phyloP scores from a whole-genome alignment of 2,329 filamentous ascomycete genomes.

The Paecilomyces niveus region DNA sequence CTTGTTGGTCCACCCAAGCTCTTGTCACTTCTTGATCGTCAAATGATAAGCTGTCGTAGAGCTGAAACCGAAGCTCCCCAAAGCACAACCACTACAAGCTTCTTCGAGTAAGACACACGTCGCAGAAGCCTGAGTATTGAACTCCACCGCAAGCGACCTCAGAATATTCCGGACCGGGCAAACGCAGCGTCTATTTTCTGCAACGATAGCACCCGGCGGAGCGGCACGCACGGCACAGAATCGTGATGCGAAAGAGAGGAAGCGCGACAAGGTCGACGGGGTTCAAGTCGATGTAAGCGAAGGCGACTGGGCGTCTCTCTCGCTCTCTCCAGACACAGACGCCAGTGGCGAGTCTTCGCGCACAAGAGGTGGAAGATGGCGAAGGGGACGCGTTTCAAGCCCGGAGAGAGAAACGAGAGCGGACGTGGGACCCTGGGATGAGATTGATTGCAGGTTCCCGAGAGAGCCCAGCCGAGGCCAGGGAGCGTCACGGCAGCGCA shows the following conservation, averaged over 20 bases:
- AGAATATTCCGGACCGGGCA: constrained; percentile 38
- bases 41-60: background rate
- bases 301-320: background rate
- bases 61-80: background rate
- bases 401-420: background rate
- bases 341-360: background rate
- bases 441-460: background rate
- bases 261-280: background rate
- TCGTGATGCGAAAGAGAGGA: background rate
- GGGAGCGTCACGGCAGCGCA: background rate
- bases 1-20: background rate
- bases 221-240: background rate
- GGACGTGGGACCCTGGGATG: background rate
- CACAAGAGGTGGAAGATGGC: background rate
- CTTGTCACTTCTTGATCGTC: background rate
- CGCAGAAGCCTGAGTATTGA: background rate
- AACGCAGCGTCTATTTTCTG: background rate
- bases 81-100: background rate
- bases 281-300: background rate
- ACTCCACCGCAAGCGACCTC: background rate
- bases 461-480: background rate
- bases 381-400: background rate
- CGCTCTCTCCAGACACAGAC: background rate
- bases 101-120: background rate
- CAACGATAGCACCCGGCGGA: background rate